A percentile compares a stretch with the other conserved stretches of the same genome.
Conservation (phyloP, 371 early-diverging fungal genomes). For the Umbelopsis sp. region DNA sequence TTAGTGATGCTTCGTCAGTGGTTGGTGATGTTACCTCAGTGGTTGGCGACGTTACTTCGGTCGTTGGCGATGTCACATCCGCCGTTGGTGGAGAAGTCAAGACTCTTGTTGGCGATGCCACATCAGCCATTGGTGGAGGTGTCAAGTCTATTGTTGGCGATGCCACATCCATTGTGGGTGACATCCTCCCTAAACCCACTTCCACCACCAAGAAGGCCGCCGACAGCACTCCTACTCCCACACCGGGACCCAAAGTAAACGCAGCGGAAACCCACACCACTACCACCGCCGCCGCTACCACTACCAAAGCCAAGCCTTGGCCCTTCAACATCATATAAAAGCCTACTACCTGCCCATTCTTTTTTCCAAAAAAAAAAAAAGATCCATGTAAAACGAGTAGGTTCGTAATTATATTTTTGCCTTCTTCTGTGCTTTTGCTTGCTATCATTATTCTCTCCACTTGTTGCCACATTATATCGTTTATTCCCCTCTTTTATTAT, state of each 20-base stretch:
- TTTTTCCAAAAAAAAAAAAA: neutral
- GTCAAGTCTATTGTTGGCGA: neutral
- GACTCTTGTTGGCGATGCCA: too few relatives aligned
- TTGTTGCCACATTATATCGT: neutral
- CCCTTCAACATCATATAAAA: conserved; percentile 9
- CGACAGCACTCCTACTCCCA: neutral
- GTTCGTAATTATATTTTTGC: conserved; percentile 1
- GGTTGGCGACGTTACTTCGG: conserved; percentile 7
- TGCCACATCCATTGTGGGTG: neutral
- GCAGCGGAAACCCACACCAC: too few relatives aligned
- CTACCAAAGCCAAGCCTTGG: neutral
- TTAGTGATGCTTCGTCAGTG: conserved; percentile 6
- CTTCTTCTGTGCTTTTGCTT: neutral
- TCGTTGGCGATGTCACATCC: conserved; percentile 6
- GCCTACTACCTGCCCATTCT: neutral
- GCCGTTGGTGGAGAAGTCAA: neutral
- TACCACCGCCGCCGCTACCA: neutral
- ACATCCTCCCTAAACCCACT: conserved; percentile 5
- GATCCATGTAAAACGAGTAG: neutral
- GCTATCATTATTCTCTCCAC: neutral
- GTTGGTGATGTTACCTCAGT: conserved; percentile 9
- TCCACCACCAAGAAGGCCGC: neutral
- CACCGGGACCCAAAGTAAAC: neutral
- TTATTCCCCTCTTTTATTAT: neutral
- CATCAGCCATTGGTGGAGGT: neutral